Base-by-base conservation (phyloP, 1,284 basidiomycete species). In the Moesziomyces aphidis region DNA sequence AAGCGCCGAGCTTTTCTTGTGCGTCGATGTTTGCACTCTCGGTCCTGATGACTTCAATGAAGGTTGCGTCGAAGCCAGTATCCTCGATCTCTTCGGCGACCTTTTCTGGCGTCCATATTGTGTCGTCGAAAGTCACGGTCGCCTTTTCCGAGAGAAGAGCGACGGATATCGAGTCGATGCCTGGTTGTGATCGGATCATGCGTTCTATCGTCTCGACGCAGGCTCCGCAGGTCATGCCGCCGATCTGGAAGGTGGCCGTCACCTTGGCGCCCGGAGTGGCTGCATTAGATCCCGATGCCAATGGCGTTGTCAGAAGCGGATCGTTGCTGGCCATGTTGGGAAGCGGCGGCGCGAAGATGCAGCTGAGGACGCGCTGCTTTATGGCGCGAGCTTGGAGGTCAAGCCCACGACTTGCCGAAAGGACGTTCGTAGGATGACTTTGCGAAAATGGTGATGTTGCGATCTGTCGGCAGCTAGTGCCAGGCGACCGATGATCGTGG, bases 161-260 rank as follows among this genome's bases (percentile, higher is more conserved):
- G 23, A 99, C 95, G 81, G 94, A 93, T 64, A 97, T 87, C 8
- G 91, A 92, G 63, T 90, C 85, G 60, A 99, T 95, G 23, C 97
- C 97, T 22, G 90, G 86, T 85, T 96, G 93, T 13, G 88, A 87
- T 67, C 91, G 88, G n/a, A 99, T 89, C 87, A 93, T 93, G 23
- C 90, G 89, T 85, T 99, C 97, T 75, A 99, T 98, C n/a, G 93
- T 90, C 65, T 93, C 91, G n/a, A 95, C 93, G 80, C 93, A 95
- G 45, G 93, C 87, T 10, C 93, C 91, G 80, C 93, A 95, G 0
- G 93, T 94, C 93, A 95, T 95, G n/a, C 93, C 93, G 80, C 93
- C 90, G 82, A 94, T 90, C 67, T 90, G 87, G 43, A 94, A 86
- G 78, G 93, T 92, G 79, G 76, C 74, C 2, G 77, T 78, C 5